These are phyloP conservation scores for Leishmania arabica DNA, from an alignment of 208 protist species.

Conservation along the genomic window DNA sequence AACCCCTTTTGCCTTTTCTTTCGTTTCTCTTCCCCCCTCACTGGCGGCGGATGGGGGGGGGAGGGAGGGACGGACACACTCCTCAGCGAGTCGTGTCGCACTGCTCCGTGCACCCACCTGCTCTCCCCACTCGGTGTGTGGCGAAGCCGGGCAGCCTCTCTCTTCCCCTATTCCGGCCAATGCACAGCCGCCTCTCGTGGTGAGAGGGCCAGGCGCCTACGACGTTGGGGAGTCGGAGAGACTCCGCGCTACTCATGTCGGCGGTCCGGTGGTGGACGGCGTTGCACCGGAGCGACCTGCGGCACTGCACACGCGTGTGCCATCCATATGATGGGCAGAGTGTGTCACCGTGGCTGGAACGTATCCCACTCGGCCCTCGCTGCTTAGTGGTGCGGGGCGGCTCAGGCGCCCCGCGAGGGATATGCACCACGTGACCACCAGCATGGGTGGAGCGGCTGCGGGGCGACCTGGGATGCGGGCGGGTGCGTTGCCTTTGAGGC, in stretches of 20 bases:
- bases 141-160: neutral
- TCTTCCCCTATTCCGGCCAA: neutral
- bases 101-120: too few relatives aligned
- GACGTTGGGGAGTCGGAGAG: neutral
- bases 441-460: neutral
- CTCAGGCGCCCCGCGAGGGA: too few relatives aligned
- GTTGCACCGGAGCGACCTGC: neutral
- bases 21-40: neutral
- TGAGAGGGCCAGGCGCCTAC: neutral
- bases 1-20: neutral
- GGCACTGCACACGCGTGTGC: neutral
- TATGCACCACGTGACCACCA: too few relatives aligned
- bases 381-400: neutral
- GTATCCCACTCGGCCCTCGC: neutral
- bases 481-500: too few relatives aligned
- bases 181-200: neutral
- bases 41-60: neutral
- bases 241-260: neutral
- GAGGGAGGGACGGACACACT: neutral
- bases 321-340: neutral
- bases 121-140: neutral
- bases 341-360: neutral
- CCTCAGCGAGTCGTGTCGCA: neutral
- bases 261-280: neutral
- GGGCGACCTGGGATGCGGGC: too few relatives aligned